phyloP scores from a whole-genome alignment of 179 eudicot genomes.

The Patellifolia procumbens region DNA sequence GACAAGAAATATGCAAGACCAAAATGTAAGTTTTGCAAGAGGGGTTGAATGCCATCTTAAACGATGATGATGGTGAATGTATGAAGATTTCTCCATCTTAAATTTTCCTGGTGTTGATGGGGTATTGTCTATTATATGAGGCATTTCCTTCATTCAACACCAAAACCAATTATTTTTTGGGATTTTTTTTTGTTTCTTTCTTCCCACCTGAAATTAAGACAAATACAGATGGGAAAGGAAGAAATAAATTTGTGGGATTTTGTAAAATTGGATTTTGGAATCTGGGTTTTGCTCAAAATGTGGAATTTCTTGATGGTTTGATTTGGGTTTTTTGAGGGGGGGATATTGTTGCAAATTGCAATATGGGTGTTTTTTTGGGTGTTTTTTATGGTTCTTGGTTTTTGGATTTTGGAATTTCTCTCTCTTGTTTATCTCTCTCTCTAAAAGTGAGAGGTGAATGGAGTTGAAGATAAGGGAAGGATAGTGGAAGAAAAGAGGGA shows the following conservation, averaged over 20 bases:
- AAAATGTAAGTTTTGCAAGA: constrained; percentile 58
- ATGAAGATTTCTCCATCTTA: constrained; percentile 73
- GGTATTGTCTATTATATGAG: constrained; percentile 47
- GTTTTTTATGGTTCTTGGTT: neutral
- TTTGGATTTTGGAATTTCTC: constrained; percentile 14
- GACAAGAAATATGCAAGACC: constrained; percentile 59
- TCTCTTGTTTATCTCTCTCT: constrained; percentile 1
- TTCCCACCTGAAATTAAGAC: constrained; percentile 2
- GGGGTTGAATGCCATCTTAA: constrained; percentile 50
- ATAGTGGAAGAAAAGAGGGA: constrained; percentile 6
- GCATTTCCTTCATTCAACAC: constrained; percentile 37
- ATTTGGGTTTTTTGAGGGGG: constrained; percentile 17
- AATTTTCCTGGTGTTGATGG: constrained; percentile 83
- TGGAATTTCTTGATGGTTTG: constrained; percentile 11
- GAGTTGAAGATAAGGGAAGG: constrained; percentile 26
- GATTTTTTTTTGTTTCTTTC: neutral
- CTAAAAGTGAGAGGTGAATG: constrained; percentile 15
- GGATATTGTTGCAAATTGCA: neutral
- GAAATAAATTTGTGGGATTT: constrained; percentile 28
- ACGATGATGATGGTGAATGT: constrained; percentile 50
- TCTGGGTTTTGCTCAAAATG: constrained; percentile 40
- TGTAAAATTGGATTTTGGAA: constrained; percentile 30
- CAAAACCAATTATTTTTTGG: too few relatives aligned
- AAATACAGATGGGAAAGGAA: neutral
- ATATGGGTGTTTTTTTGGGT: neutral